Conservation (phyloP, 169 alveolate species). For the Cyclospora cayetanensis region DNA sequence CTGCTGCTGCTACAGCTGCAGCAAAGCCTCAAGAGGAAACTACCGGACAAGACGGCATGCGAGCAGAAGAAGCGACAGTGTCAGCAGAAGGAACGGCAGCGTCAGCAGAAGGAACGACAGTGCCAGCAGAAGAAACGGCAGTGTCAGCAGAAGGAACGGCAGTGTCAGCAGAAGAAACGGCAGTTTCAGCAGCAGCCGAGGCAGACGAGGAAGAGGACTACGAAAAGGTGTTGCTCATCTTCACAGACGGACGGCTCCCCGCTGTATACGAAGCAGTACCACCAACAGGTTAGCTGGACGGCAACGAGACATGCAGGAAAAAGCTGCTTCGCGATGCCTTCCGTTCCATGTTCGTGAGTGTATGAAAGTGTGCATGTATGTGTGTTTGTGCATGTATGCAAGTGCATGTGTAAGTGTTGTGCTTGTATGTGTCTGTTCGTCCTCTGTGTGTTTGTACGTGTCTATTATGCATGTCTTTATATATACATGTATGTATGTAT, state of each 20-base stretch:
- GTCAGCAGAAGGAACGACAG: no score
- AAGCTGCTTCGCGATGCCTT: neutral
- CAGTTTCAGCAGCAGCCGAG: no score
- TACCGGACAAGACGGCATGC: neutral
- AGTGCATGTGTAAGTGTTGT: neutral
- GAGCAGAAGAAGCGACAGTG: neutral
- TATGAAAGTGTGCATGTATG: no score
- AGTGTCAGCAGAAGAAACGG: no score
- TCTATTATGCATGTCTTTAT: neutral
- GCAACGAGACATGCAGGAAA: neutral
- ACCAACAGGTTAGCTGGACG: constrained; percentile 25
- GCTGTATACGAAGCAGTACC: constrained; percentile 23
- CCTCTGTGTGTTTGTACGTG: neutral
- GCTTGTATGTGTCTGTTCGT: neutral
- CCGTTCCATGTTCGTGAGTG: no score
- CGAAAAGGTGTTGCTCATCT: constrained; percentile 49
- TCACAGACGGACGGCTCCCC: constrained; percentile 64
- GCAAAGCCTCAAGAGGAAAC: neutral
- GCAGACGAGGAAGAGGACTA: constrained; percentile 47
- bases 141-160: neutral
- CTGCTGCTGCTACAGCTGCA: neutral
- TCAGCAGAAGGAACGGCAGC: no score
- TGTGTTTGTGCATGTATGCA: no score
- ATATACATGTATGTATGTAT: neutral
- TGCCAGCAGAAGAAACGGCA: no score